Percentiles rank a stretch among this genome's conserved stretches.
Evolutionary conservation across 1,284 basidiomycete species (phyloP).

Genomic region (Cryptococcus floricola): DNA sequence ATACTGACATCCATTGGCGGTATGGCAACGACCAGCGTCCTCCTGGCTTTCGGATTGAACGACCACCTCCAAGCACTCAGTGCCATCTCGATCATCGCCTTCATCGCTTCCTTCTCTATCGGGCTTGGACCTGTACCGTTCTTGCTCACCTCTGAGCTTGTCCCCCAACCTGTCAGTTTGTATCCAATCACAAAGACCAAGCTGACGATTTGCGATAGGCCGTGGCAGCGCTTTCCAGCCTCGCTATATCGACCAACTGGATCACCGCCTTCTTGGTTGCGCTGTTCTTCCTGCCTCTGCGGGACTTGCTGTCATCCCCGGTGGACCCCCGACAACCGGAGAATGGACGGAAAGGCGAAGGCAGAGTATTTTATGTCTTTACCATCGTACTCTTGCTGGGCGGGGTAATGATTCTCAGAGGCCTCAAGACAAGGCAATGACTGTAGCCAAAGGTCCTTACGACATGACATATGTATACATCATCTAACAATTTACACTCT

Average conservation of each 20-base stretch:
- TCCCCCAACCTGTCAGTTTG: slow-evolving; percentile 65
- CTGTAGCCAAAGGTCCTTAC: not conserved
- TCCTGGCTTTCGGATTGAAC: slow-evolving; percentile 70
- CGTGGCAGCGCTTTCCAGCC: slow-evolving; percentile 75
- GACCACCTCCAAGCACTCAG: slow-evolving; percentile 59
- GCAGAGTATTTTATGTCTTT: slow-evolving; percentile 78
- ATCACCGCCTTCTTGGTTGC: slow-evolving; percentile 77
- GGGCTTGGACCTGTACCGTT: slow-evolving; percentile 92
- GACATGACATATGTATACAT: not conserved
- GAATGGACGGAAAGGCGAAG: slow-evolving; percentile 56
- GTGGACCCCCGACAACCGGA: slow-evolving; percentile 33
- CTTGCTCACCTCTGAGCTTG: slow-evolving; percentile 86
- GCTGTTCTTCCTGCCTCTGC: slow-evolving; percentile 73
- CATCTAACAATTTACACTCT: slow-evolving; percentile 27
- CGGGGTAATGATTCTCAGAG: slow-evolving; percentile 26
- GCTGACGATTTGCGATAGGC: slow-evolving; percentile 54
- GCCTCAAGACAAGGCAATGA: slow-evolving; percentile 12
- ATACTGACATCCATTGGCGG: slow-evolving; percentile 55
- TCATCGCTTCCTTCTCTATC: slow-evolving; percentile 81
- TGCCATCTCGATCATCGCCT: slow-evolving; percentile 72
- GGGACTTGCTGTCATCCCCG: slow-evolving; percentile 58
- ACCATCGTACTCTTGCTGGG: slow-evolving; percentile 46
- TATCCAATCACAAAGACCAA: not conserved
- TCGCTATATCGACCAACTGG: slow-evolving; percentile 84
- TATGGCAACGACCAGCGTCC: slow-evolving; percentile 62